Evolutionary conservation across 305 asterid genomes (phyloP), one percentile per base, ranked within the genome.

Genomic region (Solanum hybrid): DNA sequence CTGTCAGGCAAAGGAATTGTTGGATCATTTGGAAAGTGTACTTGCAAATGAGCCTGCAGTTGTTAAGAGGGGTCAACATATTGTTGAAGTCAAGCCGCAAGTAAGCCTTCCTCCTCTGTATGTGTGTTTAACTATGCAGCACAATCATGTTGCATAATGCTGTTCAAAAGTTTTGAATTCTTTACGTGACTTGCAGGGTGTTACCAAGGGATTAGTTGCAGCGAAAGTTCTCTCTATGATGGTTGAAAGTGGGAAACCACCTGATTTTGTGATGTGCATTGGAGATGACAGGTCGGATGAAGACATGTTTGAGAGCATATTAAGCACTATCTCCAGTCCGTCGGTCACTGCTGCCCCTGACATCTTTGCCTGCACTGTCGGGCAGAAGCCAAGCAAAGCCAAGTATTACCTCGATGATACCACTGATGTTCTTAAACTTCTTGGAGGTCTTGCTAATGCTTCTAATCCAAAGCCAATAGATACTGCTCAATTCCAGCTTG

Each of bases 1-100:
- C 88, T 96, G 98, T 93, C 98, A 96, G 90, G 94, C 97, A 39
- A 96, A 95, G 93, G 98, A 96, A 92, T 92, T 96, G 73, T 89
- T 95, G 92, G 96, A 90, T 92, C 98, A 96, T 93, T 87, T 96
- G 92, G 99, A 96, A 92, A 95, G 88, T 90, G 99, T 96, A 26
- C 96, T 96, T 90, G 93, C 98, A 86, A 96, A 96, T 91, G 99
- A 95, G 92, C 98, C 99, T 65, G 99, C 96, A 29, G 99, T 95
- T 89, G 99, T 95, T 78, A 94, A 92, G 91, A 95, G 99, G 93
- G 99, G 99, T 78, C 99, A 95, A 90, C 97, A 96, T 79, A 96
- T 96, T 86, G 97, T 96, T 9, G 99, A 96, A 95, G 99, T 95
- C 20, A 96, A 96, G 91, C 99, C 99, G 20, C 99, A 95, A 89